Conservation (phyloP, 192 early-diverging fungal genomes). For the Linnemannia zychae region DNA sequence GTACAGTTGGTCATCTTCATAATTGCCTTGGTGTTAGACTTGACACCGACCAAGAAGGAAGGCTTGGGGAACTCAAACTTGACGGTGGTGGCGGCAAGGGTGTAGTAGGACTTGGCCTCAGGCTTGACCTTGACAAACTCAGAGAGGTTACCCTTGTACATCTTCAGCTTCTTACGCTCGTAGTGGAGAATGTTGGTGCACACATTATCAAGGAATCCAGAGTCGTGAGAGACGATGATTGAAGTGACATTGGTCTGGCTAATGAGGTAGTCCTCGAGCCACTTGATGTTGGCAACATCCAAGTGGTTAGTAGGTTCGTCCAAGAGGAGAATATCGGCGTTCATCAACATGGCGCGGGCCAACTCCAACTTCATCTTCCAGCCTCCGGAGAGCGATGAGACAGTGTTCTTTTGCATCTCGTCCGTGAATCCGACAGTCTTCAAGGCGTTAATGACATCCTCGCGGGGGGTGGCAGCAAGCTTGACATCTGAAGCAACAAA, state of each 20-base stretch:
- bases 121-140: conserved; percentile 84
- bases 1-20: conserved; percentile 79
- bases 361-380: conserved; percentile 95
- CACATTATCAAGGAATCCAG: conserved; percentile 85
- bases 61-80: conserved; percentile 83
- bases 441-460: conserved; percentile 65
- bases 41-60: conserved; percentile 79
- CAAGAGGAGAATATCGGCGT: conserved; percentile 87
- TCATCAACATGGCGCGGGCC: conserved; percentile 88
- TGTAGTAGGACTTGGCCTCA: conserved; percentile 85
- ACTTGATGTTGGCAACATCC: conserved; percentile 74
- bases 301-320: conserved; percentile 93
- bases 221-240: conserved; percentile 90
- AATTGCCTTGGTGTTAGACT: conserved; percentile 81
- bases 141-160: conserved; percentile 82
- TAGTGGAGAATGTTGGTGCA: conserved; percentile 91
- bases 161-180: conserved; percentile 85
- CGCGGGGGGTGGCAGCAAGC: conserved; percentile 69
- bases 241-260: conserved; percentile 82
- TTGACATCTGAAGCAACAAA: conserved; percentile 73
- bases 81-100: conserved; percentile 72
- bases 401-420: conserved; percentile 71
- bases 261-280: conserved; percentile 80
- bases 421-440: conserved; percentile 77
- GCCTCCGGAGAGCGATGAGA: conserved; percentile 84